phyloP scores from a whole-genome alignment of 2,329 filamentous ascomycete genomes.

The Colletotrichum scovillei region DNA sequence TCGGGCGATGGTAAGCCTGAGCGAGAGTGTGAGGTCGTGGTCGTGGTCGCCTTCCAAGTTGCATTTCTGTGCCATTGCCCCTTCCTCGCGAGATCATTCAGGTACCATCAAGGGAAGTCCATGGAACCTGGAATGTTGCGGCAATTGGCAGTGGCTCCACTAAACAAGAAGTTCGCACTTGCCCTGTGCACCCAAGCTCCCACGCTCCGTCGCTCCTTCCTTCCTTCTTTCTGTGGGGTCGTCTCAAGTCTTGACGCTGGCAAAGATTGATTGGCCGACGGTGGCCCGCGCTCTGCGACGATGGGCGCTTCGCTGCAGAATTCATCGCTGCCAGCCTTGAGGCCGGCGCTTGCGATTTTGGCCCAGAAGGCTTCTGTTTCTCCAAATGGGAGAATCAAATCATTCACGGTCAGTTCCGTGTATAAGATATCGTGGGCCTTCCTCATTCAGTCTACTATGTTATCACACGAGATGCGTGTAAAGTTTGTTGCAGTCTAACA shows the following conservation, averaged over 20 bases:
- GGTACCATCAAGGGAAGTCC: conserved; percentile 2
- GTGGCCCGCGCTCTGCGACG: conserved; percentile 24
- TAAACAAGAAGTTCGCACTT: conserved; percentile 32
- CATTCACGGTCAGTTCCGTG: background rate
- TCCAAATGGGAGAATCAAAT: background rate
- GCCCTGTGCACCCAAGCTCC: conserved; percentile 21
- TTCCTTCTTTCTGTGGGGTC: conserved; percentile 4
- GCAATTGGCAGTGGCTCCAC: conserved; percentile 14
- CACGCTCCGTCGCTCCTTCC: background rate
- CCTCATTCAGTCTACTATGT: too few species aligned
- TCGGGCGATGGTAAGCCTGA: too few species aligned
- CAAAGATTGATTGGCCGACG: conserved; percentile 25
- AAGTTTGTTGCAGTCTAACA: background rate
- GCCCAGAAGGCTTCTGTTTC: background rate
- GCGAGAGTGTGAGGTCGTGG: too few species aligned
- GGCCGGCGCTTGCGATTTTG: conserved; percentile 3
- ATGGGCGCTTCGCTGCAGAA: conserved; percentile 32
- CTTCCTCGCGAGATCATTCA: background rate
- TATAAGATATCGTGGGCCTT: background rate
- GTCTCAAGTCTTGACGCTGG: conserved; percentile 32
- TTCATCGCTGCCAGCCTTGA: background rate
- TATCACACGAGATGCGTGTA: too few species aligned
- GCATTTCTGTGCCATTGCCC: background rate
- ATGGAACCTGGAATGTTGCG: background rate
- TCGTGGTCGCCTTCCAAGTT: background rate